Percentiles rank a stretch among this genome's conserved stretches.
phyloP scores from a whole-genome alignment of 768 basidiomycete genomes.

The Termitomyces titanicus region DNA sequence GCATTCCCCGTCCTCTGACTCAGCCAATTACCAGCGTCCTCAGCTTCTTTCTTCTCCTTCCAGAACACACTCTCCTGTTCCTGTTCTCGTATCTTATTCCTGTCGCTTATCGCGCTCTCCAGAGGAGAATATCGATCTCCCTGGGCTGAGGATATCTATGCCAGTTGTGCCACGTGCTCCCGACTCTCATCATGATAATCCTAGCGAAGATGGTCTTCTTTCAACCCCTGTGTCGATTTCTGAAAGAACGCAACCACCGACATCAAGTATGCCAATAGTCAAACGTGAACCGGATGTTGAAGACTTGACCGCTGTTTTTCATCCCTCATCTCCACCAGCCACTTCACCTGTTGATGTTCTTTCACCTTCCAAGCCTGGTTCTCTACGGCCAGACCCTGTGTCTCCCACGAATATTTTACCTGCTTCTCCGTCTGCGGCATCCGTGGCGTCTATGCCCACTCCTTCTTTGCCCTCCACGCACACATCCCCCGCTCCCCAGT shows the following conservation, averaged over 20 bases:
- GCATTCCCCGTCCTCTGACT: background rate
- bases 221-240: background rate
- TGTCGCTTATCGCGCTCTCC: constrained; percentile 2
- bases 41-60: background rate
- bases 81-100: background rate
- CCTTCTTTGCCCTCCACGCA: background rate
- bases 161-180: background rate
- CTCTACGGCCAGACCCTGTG: background rate
- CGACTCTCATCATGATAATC: background rate
- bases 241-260: background rate
- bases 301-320: background rate
- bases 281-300: constrained; percentile 10
- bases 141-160: background rate
- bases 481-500: background rate
- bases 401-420: background rate
- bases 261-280: background rate
- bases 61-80: background rate
- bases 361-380: background rate
- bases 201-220: background rate
- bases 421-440: background rate
- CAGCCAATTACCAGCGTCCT: background rate
- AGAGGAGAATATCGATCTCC: background rate
- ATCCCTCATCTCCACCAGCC: background rate
- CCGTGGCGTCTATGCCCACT: background rate
- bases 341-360: background rate